phyloP scores from a whole-genome alignment of 164 flowering plant species.

The Piper longum region DNA sequence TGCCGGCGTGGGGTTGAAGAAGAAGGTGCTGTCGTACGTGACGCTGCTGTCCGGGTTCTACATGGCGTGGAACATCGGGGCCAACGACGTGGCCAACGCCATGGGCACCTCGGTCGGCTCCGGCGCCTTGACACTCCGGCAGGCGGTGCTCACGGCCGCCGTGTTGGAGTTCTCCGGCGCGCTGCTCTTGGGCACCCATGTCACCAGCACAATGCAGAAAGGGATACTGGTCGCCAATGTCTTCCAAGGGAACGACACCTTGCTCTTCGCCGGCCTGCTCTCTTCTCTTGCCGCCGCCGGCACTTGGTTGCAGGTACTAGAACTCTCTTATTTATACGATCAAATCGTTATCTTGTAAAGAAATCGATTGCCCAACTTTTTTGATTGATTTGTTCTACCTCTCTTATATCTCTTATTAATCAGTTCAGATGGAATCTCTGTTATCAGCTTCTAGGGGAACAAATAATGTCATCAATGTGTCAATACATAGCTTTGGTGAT shows the following conservation, averaged over 20 bases:
- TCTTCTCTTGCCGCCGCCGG: constrained; percentile 97
- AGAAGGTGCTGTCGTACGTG: constrained; percentile 44
- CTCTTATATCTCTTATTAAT: no score
- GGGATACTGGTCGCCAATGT: constrained; percentile 80
- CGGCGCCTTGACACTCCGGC: constrained; percentile 70
- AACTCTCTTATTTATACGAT: neutral
- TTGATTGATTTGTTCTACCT: no score
- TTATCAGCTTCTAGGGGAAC: no score
- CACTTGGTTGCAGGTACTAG: constrained; percentile 84
- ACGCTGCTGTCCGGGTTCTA: constrained; percentile 74
- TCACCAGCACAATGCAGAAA: constrained; percentile 94
- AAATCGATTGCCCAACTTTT: no score
- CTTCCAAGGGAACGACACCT: constrained; percentile 70
- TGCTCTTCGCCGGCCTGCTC: constrained; percentile 85
- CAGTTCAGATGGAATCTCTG: no score
- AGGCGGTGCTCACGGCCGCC: constrained; percentile 85
- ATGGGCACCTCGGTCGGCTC: constrained; percentile 98
- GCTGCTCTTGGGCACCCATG: constrained; percentile 82
- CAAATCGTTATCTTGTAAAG: no score
- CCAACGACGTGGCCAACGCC: constrained; percentile 96
- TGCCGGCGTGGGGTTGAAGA: constrained; percentile 45
- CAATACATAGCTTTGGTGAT: no score
- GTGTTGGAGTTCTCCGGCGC: constrained; percentile 94
- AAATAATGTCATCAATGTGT: no score
- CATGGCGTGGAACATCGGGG: constrained; percentile 99